A percentile compares a stretch with the other conserved stretches of the same genome.
Evolutionary conservation across 2,329 filamentous ascomycete genomes (phyloP).

Genomic region (Didymellaceae sp.): DNA sequence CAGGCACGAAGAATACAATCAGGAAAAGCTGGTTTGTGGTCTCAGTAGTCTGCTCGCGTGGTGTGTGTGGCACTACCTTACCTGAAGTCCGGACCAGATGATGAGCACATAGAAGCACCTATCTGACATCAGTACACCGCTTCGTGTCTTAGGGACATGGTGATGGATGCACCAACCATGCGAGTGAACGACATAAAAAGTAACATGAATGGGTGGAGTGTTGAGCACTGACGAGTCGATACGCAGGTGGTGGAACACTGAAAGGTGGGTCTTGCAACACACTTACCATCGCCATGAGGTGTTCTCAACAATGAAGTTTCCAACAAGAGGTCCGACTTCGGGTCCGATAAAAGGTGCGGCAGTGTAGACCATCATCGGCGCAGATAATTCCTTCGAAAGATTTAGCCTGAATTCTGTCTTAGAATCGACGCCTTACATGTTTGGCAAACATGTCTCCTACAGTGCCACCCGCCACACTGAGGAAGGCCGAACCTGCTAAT

Average conservation of each 20-base stretch:
- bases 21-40: conserved; percentile 60
- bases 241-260: conserved; percentile 13
- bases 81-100: conserved; percentile 72
- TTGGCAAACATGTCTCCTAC: conserved; percentile 69
- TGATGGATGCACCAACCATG: not conserved
- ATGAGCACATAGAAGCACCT: conserved; percentile 73
- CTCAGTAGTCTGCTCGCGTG: conserved; percentile 23
- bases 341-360: conserved; percentile 61
- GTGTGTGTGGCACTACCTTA: conserved; percentile 32
- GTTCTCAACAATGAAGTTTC: conserved; percentile 83
- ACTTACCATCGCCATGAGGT: conserved; percentile 64
- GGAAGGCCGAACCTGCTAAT: conserved; percentile 67
- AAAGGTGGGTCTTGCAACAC: conserved; percentile 14
- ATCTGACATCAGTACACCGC: conserved; percentile 33
- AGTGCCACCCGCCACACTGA: conserved; percentile 79
- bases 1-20: conserved; percentile 77
- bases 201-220: not conserved
- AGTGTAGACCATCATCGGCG: conserved; percentile 80
- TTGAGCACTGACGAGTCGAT: conserved; percentile 7
- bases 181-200: conserved; percentile 17
- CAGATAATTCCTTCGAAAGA: conserved; percentile 63
- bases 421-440: conserved; percentile 34
- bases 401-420: conserved; percentile 17
- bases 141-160: conserved; percentile 15
- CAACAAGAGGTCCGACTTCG: conserved; percentile 65